phyloP scores from a whole-genome alignment of 495 filamentous ascomycete genomes.

The Hyaloscypha finlandica region DNA sequence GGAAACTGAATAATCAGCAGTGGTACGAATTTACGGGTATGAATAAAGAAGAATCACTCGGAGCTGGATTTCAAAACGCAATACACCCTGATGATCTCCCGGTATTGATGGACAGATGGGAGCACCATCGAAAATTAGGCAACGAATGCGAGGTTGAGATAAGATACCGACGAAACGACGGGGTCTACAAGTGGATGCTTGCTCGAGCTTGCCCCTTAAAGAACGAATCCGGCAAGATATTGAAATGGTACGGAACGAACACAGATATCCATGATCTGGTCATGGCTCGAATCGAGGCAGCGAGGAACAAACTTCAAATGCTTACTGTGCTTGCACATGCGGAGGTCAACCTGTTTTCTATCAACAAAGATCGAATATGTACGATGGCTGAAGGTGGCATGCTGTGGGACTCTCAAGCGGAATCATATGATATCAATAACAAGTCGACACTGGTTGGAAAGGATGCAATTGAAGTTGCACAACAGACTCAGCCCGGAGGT shows the following conservation, averaged over 20 bases:
- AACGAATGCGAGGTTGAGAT: constrained; percentile 66
- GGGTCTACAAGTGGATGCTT: constrained; percentile 71
- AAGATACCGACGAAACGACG: constrained; percentile 58
- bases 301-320: constrained; percentile 56
- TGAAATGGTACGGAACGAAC: constrained; percentile 72
- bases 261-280: constrained; percentile 66
- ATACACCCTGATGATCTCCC: constrained; percentile 59
- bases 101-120: constrained; percentile 49
- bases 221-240: constrained; percentile 56
- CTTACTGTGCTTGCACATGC: constrained; percentile 65
- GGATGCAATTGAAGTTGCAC: constrained; percentile 14
- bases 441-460: constrained; percentile 6
- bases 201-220: constrained; percentile 60
- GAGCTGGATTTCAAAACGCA: constrained; percentile 37
- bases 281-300: constrained; percentile 58
- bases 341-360: constrained; percentile 67
- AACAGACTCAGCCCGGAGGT: constrained; percentile 15
- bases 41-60: constrained; percentile 47
- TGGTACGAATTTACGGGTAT: constrained; percentile 66
- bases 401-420: constrained; percentile 46
- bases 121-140: constrained; percentile 58
- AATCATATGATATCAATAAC: constrained; percentile 10
- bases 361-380: constrained; percentile 54
- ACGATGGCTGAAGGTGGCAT: constrained; percentile 63
- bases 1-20: background rate